phyloP scores from a whole-genome alignment of 495 filamentous ascomycete species.

The Trichoderma orchidacearum region DNA sequence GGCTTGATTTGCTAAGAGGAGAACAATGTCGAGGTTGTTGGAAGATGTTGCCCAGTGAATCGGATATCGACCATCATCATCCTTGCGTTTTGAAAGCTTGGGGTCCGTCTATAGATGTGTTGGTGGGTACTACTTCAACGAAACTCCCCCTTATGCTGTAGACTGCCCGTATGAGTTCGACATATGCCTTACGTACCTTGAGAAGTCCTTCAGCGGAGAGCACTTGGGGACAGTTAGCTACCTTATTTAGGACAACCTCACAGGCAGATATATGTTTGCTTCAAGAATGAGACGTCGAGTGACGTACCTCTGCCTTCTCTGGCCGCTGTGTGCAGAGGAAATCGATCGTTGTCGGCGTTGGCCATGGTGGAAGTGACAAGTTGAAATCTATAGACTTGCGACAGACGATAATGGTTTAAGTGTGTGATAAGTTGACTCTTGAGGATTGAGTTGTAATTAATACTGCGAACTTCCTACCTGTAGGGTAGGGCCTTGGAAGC shows the following conservation, averaged over 20 bases:
- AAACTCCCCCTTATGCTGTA: not conserved
- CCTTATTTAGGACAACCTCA: not conserved
- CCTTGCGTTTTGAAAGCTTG: constrained; percentile 57
- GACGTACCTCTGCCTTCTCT: constrained; percentile 71
- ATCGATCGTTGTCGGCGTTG: constrained; percentile 34
- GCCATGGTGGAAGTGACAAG: constrained; percentile 5
- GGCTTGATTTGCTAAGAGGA: constrained; percentile 52
- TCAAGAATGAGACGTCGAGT: not conserved
- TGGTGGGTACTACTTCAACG: constrained; percentile 10
- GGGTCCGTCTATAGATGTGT: constrained; percentile 51
- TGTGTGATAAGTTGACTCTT: too few species aligned
- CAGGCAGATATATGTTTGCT: not conserved
- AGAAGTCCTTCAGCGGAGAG: constrained; percentile 62
- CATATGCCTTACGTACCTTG: constrained; percentile 34
- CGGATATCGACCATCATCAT: constrained; percentile 82
- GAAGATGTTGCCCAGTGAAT: constrained; percentile 92
- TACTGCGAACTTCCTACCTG: not conserved
- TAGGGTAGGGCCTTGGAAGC: not conserved
- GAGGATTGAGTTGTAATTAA: not conserved
- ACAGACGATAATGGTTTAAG: not conserved
- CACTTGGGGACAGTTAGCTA: constrained; percentile 23
- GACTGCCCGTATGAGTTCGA: not conserved
- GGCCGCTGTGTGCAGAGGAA: constrained; percentile 77
- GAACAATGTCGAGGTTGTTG: constrained; percentile 62
- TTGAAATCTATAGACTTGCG: not conserved